Conservation (phyloP, 106 monocot genomes). For the Posidonia australis region DNA sequence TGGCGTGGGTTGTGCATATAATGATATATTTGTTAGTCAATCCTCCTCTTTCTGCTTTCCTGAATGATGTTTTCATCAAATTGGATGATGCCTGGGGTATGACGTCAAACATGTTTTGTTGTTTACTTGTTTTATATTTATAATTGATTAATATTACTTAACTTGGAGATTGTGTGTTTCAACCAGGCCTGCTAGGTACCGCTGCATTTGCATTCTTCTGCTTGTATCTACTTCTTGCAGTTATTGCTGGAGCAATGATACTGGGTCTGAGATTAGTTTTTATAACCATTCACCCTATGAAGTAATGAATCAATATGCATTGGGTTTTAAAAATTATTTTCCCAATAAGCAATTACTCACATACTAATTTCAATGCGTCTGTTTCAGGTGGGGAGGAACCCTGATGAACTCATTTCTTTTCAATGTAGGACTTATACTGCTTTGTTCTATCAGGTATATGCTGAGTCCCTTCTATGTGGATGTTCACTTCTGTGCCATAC, state of each 20-base stretch:
- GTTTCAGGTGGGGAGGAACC: slow-evolving; percentile 91
- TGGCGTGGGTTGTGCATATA: slow-evolving; percentile 95
- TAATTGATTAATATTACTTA: background rate
- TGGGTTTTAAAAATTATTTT: background rate
- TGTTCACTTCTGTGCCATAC: background rate
- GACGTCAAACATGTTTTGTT: slow-evolving; percentile 1
- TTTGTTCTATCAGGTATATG: slow-evolving; percentile 95
- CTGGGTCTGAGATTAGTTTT: slow-evolving; percentile 90
- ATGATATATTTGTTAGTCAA: slow-evolving; percentile 81
- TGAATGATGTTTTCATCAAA: slow-evolving; percentile 90
- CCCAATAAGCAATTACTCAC: background rate
- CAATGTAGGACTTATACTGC: slow-evolving; percentile 91
- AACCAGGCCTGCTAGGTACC: slow-evolving; percentile 82
- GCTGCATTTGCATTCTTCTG: slow-evolving; percentile 98
- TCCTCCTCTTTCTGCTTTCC: slow-evolving; percentile 86
- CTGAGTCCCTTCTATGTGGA: too few species aligned
- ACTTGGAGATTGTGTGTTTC: slow-evolving; percentile 2
- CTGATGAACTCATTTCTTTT: slow-evolving; percentile 99
- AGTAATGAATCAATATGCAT: slow-evolving; percentile 32
- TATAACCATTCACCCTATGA: slow-evolving; percentile 98
- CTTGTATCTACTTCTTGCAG: slow-evolving; percentile 91
- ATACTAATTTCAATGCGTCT: background rate
- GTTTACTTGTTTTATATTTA: background rate
- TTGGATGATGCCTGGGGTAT: slow-evolving; percentile 95
- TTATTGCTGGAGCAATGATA: slow-evolving; percentile 96